Evolutionary conservation across 2,329 filamentous ascomycete species (phyloP), one percentile per base, ranked within the genome.

Genomic region (Beauveria caledonica): DNA sequence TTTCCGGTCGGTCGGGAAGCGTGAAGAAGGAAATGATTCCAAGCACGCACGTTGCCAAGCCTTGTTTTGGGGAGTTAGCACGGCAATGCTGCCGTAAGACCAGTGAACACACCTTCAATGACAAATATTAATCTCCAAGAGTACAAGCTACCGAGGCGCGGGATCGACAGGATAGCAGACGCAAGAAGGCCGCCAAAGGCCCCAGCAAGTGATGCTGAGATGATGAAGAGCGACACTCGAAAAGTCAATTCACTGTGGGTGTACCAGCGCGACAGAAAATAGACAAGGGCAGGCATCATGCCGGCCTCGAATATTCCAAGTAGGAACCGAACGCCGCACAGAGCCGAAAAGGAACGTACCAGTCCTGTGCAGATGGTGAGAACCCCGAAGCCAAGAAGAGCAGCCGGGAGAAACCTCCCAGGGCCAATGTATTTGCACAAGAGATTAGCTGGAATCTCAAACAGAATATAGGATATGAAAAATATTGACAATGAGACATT

Each of bases 101-200:
- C 9, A 27, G 19, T 50, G 10, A 6, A 25, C 48, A n/a, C 40
- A 58, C 60, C 87, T 68, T 89, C 87, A n/a, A 89, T 83, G 4
- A 79, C 80, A 59, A 89, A 89, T 56, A 89, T 87, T 85, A 88
- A 88, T 8, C 86, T 76, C 87, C 87, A 90, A 5, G 71, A 73
- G 25, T 73, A 74, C 0, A 88, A 71, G 4, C 74, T 69, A 7
- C 85, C 86, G 58, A 88, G 80, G 51, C 75, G 69, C 25, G 79
- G 71, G 6, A 89, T 76, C 0, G 76, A 83, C 9, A 88, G 73
- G 52, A 89, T 89, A 0, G 74, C 86, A 0, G 78, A 84, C 0
- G 80, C 80, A 1, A 89, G 72, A 0, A 89, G 76, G 0, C 87
- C 87, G 1, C 87, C 86, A 61, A 89, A 87, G 0, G 85, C 86